These are phyloP conservation scores for Vaccinium myrtillus DNA, from an alignment of 148 eudicot genomes.

Conservation along the genomic window DNA sequence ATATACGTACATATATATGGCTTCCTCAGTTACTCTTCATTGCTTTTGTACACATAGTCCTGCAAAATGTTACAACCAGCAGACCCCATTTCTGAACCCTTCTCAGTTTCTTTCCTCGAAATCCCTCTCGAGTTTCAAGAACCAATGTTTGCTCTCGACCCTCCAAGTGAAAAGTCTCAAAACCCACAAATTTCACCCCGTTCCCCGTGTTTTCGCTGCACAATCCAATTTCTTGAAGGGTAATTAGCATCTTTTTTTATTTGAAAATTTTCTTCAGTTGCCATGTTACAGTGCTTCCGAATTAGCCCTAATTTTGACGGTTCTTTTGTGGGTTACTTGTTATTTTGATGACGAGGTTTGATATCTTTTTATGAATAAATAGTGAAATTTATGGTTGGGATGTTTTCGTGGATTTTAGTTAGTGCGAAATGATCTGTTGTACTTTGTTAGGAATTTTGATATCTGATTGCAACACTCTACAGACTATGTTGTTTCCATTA, in stretches of 20 bases:
- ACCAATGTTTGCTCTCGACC: conserved; percentile 23
- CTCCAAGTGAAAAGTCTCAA: conserved; percentile 31
- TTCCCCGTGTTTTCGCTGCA: conserved; percentile 35
- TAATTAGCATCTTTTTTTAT: neutral
- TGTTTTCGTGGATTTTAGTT: neutral
- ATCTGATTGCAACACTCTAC: neutral
- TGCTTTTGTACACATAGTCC: neutral
- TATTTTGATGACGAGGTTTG: neutral
- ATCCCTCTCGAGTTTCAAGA: conserved; percentile 31
- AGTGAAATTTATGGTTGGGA: neutral
- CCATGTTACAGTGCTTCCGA: neutral
- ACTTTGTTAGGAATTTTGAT: neutral
- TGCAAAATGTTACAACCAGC: conserved; percentile 18
- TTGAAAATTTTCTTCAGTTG: neutral
- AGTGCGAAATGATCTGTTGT: neutral
- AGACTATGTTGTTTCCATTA: neutral
- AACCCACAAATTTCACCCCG: conserved; percentile 15
- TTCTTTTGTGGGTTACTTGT: neutral
- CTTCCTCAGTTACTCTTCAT: conserved; percentile 9
- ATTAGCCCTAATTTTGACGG: neutral
- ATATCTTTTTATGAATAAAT: neutral
- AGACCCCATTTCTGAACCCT: conserved; percentile 10
- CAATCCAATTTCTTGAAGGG: conserved; percentile 74
- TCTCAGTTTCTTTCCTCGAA: conserved; percentile 39
- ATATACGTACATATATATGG: conserved; percentile 20